Percentiles rank a stretch among this genome's conserved stretches.
phyloP scores from a whole-genome alignment of 1,284 basidiomycete species.

The Spongiforma sp. region DNA sequence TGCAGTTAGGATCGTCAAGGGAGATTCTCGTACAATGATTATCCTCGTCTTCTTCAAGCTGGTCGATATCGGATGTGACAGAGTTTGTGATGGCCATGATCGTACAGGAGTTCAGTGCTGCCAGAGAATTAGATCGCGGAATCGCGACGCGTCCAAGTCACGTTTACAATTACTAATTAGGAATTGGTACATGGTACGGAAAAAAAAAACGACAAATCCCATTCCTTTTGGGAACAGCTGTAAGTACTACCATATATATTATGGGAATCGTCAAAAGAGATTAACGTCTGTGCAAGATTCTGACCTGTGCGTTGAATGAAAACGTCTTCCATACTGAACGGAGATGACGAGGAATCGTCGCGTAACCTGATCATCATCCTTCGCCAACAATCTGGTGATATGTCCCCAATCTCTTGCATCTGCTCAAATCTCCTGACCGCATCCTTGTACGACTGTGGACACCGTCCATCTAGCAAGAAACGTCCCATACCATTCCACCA shows the following conservation, averaged over 20 bases:
- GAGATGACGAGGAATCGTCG: background rate
- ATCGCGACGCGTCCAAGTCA: too few relatives aligned
- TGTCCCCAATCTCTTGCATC: background rate
- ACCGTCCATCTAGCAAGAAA: conserved; percentile 9
- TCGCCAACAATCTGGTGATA: background rate
- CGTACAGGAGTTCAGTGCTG: too few relatives aligned
- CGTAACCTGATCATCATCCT: background rate
- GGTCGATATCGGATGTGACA: too few relatives aligned
- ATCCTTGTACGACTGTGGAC: conserved; percentile 4
- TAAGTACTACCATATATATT: background rate
- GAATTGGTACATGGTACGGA: too few relatives aligned
- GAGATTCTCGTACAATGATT: too few relatives aligned
- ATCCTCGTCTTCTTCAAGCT: too few relatives aligned
- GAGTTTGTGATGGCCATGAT: too few relatives aligned
- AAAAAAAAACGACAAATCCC: too few relatives aligned
- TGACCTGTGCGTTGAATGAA: background rate
- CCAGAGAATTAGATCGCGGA: too few relatives aligned
- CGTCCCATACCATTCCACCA: conserved; percentile 23
- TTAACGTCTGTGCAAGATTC: background rate
- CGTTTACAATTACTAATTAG: too few relatives aligned
- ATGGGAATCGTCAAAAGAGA: background rate
- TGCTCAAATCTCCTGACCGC: background rate
- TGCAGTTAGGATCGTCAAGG: too few relatives aligned
- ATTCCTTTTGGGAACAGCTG: too few relatives aligned
- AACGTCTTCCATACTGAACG: background rate